phyloP scores from a whole-genome alignment of 768 basidiomycete species.

The Mycena amicta region DNA sequence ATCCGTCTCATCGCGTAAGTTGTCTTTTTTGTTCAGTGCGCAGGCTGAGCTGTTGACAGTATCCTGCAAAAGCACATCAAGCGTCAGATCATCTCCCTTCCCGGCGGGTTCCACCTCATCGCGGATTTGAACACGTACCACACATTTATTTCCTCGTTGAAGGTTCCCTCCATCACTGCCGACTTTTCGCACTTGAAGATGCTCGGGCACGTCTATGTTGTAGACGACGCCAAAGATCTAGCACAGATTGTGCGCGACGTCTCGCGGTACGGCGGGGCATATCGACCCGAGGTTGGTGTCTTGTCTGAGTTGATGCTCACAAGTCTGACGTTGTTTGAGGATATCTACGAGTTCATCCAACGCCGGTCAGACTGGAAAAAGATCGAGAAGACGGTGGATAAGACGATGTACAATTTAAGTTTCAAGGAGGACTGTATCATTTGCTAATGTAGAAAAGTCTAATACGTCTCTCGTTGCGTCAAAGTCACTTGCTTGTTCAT shows the following conservation, averaged over 20 bases:
- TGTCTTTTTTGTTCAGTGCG: too few species aligned
- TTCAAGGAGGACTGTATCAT: conserved; percentile 89
- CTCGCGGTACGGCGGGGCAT: conserved; percentile 92
- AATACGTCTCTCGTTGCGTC: neutral
- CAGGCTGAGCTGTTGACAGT: too few species aligned
- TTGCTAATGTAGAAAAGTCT: conserved; percentile 31
- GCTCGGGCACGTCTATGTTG: conserved; percentile 95
- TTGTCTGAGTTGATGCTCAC: neutral
- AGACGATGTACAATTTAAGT: conserved; percentile 91
- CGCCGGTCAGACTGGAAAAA: conserved; percentile 97
- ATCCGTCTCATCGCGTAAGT: conserved; percentile 82
- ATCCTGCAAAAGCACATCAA: conserved; percentile 97
- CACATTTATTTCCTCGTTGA: conserved; percentile 83
- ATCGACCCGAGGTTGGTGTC: conserved; percentile 84
- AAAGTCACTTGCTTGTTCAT: neutral
- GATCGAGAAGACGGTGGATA: conserved; percentile 95
- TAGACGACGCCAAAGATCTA: conserved; percentile 93
- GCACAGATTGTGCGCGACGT: conserved; percentile 96
- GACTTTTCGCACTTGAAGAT: conserved; percentile 97
- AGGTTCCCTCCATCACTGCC: conserved; percentile 78
- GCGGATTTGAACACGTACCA: conserved; percentile 95
- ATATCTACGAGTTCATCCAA: conserved; percentile 96
- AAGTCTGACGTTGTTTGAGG: conserved; percentile 42
- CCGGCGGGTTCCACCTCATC: conserved; percentile 94
- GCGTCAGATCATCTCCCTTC: conserved; percentile 92